Evolutionary conservation across 2,329 filamentous ascomycete genomes (phyloP).

Genomic region (Zymoseptoria passerinii): DNA sequence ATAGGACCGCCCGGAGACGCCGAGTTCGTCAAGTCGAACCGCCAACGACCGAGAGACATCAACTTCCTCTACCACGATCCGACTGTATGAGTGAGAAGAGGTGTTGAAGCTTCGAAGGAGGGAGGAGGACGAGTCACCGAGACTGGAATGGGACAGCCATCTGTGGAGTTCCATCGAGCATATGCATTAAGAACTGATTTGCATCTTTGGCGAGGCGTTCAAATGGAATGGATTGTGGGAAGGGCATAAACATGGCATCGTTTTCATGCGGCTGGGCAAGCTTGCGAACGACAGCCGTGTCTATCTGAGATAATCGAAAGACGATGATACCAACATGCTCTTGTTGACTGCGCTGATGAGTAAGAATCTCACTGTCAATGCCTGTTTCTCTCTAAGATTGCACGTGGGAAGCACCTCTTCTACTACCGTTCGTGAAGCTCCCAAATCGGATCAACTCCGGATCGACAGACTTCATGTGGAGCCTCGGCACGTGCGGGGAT

Average conservation of each 20-base stretch:
- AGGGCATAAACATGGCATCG: not conserved
- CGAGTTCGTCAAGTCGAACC: conserved; percentile 77
- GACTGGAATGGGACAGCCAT: not conserved
- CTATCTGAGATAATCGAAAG: not conserved
- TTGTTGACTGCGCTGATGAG: too few species aligned
- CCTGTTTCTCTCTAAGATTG: too few species aligned
- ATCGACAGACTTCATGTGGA: not conserved
- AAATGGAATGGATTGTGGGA: not conserved
- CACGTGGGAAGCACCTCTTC: too few species aligned
- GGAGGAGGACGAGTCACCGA: not conserved
- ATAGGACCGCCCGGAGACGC: conserved; percentile 68
- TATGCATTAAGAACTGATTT: not conserved
- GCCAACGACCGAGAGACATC: conserved; percentile 74
- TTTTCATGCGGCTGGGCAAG: not conserved
- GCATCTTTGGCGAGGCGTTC: not conserved
- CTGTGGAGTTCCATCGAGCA: not conserved
- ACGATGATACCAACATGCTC: too few species aligned
- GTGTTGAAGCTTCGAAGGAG: not conserved
- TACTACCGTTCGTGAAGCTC: not conserved
- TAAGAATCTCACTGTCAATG: too few species aligned
- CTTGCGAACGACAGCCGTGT: not conserved
- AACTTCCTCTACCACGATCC: conserved; percentile 92
- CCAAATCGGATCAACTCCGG: not conserved
- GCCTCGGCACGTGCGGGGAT: not conserved
- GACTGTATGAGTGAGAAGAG: conserved; percentile 34